Percentiles rank a stretch among this genome's conserved stretches.
Conservation (phyloP, 1,139 yeast genomes). For the Tardiomyces digboiensis region DNA sequence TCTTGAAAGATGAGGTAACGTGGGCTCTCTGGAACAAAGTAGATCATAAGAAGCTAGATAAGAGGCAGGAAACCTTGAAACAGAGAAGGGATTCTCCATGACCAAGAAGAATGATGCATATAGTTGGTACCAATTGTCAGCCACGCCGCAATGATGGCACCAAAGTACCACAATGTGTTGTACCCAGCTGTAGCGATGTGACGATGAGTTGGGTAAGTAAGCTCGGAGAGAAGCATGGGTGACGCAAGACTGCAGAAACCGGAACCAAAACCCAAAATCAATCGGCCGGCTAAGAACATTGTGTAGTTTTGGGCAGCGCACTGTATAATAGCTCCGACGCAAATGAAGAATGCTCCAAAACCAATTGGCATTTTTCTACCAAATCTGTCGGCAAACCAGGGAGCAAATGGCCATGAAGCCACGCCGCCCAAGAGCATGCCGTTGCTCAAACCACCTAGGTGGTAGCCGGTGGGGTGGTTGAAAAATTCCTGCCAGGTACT, state of each 20-base stretch:
- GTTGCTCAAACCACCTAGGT: constrained; percentile 37
- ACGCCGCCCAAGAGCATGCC: constrained; percentile 45
- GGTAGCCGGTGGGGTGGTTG: constrained; percentile 35
- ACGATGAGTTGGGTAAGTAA: constrained; percentile 34
- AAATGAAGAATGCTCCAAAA: constrained; percentile 32
- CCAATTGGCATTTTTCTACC: constrained; percentile 40
- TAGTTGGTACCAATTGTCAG: constrained; percentile 37
- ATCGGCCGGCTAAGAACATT: constrained; percentile 35
- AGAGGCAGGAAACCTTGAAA: constrained; percentile 34
- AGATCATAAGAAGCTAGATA: constrained; percentile 20
- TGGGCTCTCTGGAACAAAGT: constrained; percentile 50
- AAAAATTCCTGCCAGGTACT: constrained; percentile 27
- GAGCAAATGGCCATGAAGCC: constrained; percentile 12
- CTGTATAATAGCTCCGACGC: constrained; percentile 39
- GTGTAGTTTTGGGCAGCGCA: constrained; percentile 33
- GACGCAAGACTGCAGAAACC: constrained; percentile 21
- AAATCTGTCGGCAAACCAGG: constrained; percentile 31
- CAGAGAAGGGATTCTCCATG: constrained; percentile 37
- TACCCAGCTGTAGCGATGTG: constrained; percentile 36
- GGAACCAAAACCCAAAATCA: constrained; percentile 42
- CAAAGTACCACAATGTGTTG: constrained; percentile 44
- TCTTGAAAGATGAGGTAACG: constrained; percentile 58
- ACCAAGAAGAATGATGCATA: constrained; percentile 23
- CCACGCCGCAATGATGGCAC: constrained; percentile 49
- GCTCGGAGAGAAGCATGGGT: constrained; percentile 33